Evolutionary conservation across 2,329 filamentous ascomycete genomes (phyloP).

Genomic region (Aureobasidium subglaciale): DNA sequence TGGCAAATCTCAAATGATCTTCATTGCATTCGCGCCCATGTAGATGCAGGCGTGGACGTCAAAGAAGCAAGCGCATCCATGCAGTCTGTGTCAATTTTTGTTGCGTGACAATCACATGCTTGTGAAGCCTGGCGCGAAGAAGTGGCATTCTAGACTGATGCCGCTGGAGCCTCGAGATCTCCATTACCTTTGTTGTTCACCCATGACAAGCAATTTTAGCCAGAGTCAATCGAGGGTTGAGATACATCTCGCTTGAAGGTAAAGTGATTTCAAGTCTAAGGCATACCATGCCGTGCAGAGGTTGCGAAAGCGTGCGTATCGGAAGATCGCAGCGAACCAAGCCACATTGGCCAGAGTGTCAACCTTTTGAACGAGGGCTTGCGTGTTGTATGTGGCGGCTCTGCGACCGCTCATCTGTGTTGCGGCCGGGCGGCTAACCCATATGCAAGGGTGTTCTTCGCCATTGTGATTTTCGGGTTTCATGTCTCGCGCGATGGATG

Average conservation of each 20-base stretch:
- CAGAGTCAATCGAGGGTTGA: background rate
- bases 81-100: slow-evolving; percentile 3
- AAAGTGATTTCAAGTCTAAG: background rate
- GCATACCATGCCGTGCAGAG: slow-evolving; percentile 1
- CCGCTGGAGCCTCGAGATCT: background rate
- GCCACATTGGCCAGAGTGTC: background rate
- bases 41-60: background rate
- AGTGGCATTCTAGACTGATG: background rate
- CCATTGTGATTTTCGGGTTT: slow-evolving; percentile 3
- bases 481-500: background rate
- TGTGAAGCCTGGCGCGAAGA: background rate
- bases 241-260: background rate
- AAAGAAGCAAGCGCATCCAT: background rate
- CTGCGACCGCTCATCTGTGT: background rate
- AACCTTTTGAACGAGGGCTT: background rate
- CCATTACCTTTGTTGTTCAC: background rate
- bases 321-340: background rate
- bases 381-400: background rate
- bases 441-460: background rate
- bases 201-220: background rate
- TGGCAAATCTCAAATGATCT: slow-evolving; percentile 2
- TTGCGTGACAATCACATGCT: background rate
- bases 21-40: slow-evolving; percentile 7
- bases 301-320: background rate
- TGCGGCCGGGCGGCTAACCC: background rate